Conservation (phyloP, 805 yeast genomes). For the Ogataea nakhonphanomensis region DNA sequence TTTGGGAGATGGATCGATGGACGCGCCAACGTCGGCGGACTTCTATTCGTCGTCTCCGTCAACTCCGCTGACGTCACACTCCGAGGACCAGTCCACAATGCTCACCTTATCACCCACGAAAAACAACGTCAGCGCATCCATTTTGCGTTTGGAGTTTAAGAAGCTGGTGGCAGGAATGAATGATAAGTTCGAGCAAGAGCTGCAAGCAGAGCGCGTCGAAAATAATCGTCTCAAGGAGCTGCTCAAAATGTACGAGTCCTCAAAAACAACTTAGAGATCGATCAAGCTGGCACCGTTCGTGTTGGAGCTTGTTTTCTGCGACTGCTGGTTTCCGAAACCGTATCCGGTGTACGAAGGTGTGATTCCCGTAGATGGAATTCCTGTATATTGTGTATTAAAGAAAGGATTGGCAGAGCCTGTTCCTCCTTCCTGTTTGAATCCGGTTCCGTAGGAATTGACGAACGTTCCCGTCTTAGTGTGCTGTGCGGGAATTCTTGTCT, state of each 20-base stretch:
- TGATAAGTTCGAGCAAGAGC: conserved; percentile 55
- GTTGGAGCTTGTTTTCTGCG: conserved; percentile 24
- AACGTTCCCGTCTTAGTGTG: conserved; percentile 80
- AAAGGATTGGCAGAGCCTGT: conserved; percentile 55
- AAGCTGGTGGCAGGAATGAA: conserved; percentile 61
- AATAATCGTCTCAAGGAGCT: conserved; percentile 43
- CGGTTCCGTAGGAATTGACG: conserved; percentile 86
- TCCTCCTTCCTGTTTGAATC: conserved; percentile 51
- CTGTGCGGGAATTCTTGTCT: conserved; percentile 84
- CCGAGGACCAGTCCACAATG: conserved; percentile 7
- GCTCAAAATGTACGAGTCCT: conserved; percentile 32
- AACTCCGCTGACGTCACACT: conserved; percentile 16
- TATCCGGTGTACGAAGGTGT: conserved; percentile 88
- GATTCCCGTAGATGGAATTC: conserved; percentile 59
- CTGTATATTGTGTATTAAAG: conserved; percentile 67
- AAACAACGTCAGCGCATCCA: conserved; percentile 41
- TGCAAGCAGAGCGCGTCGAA: conserved; percentile 52
- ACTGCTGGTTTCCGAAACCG: conserved; percentile 82
- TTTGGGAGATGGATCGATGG: conserved; percentile 32
- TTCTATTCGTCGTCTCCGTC: conserved; percentile 10
- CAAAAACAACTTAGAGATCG: conserved; percentile 25
- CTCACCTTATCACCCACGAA: conserved; percentile 20
- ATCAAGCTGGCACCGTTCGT: conserved; percentile 30
- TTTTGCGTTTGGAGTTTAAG: conserved; percentile 65
- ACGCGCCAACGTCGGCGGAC: too few relatives aligned